A percentile compares a stretch with the other conserved stretches of the same genome.
Evolutionary conservation across 179 eudicot species (phyloP).

Genomic region (Pouteria campechiana): DNA sequence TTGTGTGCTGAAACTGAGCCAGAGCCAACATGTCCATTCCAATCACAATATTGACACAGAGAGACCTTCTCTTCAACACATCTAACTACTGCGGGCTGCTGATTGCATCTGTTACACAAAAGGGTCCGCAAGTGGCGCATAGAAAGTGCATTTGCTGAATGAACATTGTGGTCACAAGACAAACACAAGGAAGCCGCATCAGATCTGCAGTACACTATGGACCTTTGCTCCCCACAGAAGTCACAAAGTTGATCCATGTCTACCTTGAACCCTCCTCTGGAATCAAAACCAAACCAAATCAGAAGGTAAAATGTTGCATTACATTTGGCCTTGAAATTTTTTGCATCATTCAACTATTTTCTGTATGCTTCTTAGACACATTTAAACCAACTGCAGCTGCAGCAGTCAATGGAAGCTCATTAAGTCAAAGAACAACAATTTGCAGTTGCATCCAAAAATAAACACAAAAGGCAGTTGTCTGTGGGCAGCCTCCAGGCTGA

Average conservation of each 20-base stretch:
- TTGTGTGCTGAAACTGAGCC: conserved; percentile 33
- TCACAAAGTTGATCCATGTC: conserved; percentile 81
- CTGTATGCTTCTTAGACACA: too few relatives aligned
- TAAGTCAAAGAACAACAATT: too few relatives aligned
- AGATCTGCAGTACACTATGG: conserved; percentile 80
- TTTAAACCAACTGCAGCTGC: too few relatives aligned
- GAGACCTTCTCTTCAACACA: conserved; percentile 64
- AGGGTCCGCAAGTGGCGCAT: conserved; percentile 84
- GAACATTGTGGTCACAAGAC: conserved; percentile 90
- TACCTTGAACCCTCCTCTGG: too few relatives aligned
- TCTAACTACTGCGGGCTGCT: conserved; percentile 66
- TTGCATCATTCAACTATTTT: too few relatives aligned
- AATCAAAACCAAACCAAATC: too few relatives aligned
- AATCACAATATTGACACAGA: conserved; percentile 75
- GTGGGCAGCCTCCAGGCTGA: too few relatives aligned
- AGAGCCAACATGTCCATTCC: conserved; percentile 37
- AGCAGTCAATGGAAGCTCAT: too few relatives aligned
- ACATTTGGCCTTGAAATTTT: too few relatives aligned
- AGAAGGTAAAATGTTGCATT: too few relatives aligned
- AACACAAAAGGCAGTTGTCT: too few relatives aligned
- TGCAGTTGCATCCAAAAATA: too few relatives aligned
- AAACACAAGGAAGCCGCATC: conserved; percentile 84
- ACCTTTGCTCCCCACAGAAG: conserved; percentile 68
- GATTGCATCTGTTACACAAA: conserved; percentile 75
- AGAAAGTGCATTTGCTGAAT: conserved; percentile 89